Conservation (phyloP, 2,329 filamentous ascomycete species). For the Microthyrium microscopicum region DNA sequence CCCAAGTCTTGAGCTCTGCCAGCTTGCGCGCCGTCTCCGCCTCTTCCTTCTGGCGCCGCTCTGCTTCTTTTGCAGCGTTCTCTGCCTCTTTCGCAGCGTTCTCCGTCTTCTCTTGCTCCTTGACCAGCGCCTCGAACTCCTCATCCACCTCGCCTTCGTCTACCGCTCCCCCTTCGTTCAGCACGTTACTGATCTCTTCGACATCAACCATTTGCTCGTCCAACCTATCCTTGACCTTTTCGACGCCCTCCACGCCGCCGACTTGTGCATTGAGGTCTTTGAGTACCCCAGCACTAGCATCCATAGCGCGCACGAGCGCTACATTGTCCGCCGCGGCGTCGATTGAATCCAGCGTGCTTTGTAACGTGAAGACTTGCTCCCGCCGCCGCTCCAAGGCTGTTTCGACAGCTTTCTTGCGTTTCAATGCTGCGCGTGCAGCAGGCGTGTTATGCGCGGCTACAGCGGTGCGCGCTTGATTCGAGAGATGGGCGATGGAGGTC, state of each 20-base stretch:
- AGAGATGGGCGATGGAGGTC: constrained; percentile 31
- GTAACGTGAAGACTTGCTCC: constrained; percentile 61
- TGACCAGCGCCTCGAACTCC: constrained; percentile 64
- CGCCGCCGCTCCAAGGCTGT: constrained; percentile 53
- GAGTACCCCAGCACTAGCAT: constrained; percentile 57
- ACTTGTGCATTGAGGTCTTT: constrained; percentile 57
- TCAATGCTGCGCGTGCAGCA: constrained; percentile 60
- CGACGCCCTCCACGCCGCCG: constrained; percentile 60
- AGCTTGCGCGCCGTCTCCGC: constrained; percentile 11
- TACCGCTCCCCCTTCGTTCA: constrained; percentile 46
- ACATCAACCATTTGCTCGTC: constrained; percentile 56
- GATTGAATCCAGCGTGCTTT: constrained; percentile 67
- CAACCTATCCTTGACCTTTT: constrained; percentile 57
- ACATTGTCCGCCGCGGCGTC: constrained; percentile 76
- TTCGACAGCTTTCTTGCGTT: constrained; percentile 70
- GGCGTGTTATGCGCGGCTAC: constrained; percentile 57
- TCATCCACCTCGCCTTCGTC: constrained; percentile 79
- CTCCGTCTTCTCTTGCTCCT: constrained; percentile 43
- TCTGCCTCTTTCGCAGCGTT: constrained; percentile 43
- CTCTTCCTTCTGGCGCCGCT: constrained; percentile 20
- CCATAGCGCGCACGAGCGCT: constrained; percentile 68
- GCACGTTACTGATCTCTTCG: constrained; percentile 65
- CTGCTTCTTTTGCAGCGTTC: constrained; percentile 29
- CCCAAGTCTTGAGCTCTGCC: constrained; percentile 3
- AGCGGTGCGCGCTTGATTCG: constrained; percentile 47